These are phyloP conservation scores for Vaccinium macrocarpon DNA, from an alignment of 148 eudicot species.

Conservation along the genomic window DNA sequence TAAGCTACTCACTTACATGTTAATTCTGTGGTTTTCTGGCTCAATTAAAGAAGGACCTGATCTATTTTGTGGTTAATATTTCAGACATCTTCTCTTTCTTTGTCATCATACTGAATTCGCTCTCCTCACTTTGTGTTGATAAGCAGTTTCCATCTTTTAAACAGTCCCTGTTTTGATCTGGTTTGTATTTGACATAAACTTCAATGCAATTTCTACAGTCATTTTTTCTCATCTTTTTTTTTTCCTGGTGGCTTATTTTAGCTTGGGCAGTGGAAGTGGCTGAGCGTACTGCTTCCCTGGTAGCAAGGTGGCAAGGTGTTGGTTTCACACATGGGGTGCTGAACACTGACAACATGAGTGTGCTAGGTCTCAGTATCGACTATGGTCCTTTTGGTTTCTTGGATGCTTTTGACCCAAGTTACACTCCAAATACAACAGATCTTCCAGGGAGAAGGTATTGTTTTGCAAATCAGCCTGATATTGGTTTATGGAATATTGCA, in stretches of 20 bases:
- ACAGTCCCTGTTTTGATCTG: background rate
- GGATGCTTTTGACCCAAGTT: conserved; percentile 99
- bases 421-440: conserved; percentile 96
- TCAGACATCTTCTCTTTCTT: background rate
- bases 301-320: conserved; percentile 99
- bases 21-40: background rate
- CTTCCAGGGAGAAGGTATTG: conserved; percentile 99
- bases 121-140: background rate
- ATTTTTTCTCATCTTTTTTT: conserved; percentile 14
- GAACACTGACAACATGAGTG: conserved; percentile 99
- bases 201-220: background rate
- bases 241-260: conserved; percentile 28
- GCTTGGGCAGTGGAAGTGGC: conserved; percentile 99
- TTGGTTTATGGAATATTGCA: conserved; percentile 96
- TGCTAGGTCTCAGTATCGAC: conserved; percentile 94
- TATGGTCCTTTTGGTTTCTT: conserved; percentile 98
- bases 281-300: conserved; percentile 91
- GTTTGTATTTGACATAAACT: background rate
- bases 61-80: too few relatives aligned
- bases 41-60: background rate
- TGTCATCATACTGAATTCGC: background rate
- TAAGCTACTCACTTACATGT: background rate
- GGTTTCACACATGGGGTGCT: conserved; percentile 99
- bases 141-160: background rate
- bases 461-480: conserved; percentile 98